phyloP scores from a whole-genome alignment of 2,329 filamentous ascomycete genomes.

The Fusarium virguliforme region DNA sequence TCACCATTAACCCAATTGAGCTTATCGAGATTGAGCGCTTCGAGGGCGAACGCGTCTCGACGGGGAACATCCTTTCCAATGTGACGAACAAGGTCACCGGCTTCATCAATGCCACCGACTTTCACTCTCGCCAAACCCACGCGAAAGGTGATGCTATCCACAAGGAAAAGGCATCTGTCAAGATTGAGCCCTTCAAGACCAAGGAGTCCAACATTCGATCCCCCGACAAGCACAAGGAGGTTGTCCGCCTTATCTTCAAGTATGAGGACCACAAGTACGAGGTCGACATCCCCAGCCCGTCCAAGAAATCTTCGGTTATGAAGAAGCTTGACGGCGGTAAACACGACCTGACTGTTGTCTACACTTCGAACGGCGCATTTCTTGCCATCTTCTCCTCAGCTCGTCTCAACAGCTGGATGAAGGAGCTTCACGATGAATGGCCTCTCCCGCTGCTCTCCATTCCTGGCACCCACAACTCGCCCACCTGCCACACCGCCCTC shows the following conservation, averaged over 20 bases:
- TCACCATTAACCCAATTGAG: constrained; percentile 81
- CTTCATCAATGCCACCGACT: constrained; percentile 62
- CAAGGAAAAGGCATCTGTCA: constrained; percentile 74
- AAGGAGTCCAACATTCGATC: constrained; percentile 70
- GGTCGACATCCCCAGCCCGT: constrained; percentile 79
- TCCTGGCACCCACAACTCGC: constrained; percentile 95
- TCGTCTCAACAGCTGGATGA: constrained; percentile 85
- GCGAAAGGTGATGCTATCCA: constrained; percentile 74
- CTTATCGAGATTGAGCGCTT: constrained; percentile 84
- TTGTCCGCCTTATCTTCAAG: constrained; percentile 82
- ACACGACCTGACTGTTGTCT: constrained; percentile 77
- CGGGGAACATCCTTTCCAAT: constrained; percentile 63
- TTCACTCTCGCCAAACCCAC: constrained; percentile 51
- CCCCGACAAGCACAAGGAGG: constrained; percentile 73
- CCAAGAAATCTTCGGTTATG: constrained; percentile 73
- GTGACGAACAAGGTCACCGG: constrained; percentile 62
- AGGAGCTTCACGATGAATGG: constrained; percentile 77
- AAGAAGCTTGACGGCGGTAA: constrained; percentile 67
- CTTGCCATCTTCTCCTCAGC: constrained; percentile 80
- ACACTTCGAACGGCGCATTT: constrained; percentile 70
- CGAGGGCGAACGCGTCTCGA: constrained; percentile 64
- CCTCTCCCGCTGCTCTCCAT: constrained; percentile 88
- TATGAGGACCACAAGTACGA: constrained; percentile 72
- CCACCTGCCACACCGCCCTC: constrained; percentile 86
- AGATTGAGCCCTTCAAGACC: constrained; percentile 78